Percentiles rank a stretch among this genome's conserved stretches.
These are phyloP conservation scores for Fusarium liriodendri DNA, from an alignment of 2,329 filamentous ascomycete genomes.

Conservation along the genomic window DNA sequence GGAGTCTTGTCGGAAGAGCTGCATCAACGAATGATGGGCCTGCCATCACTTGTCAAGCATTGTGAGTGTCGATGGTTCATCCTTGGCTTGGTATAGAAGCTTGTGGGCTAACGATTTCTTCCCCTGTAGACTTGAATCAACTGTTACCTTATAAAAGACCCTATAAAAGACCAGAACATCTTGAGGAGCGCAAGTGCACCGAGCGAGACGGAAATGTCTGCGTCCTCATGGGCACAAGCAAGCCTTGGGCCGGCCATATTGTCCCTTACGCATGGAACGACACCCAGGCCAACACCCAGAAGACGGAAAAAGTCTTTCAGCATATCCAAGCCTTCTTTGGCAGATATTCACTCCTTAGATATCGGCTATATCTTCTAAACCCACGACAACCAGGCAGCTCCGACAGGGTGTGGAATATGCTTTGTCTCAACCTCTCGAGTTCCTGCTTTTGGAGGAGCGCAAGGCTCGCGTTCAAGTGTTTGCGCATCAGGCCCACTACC, in stretches of 20 bases:
- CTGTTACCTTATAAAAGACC: neutral
- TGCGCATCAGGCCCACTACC: neutral
- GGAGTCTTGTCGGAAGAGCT: neutral
- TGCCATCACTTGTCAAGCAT: neutral
- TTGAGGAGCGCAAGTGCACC: neutral
- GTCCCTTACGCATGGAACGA: neutral
- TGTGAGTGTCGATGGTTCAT: neutral
- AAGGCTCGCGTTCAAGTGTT: neutral
- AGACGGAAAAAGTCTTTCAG: fast-evolving
- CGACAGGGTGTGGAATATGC: slow-evolving; percentile 11
- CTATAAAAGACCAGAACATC: no score
- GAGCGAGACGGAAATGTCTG: neutral
- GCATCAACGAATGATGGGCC: neutral
- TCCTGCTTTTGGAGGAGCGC: neutral
- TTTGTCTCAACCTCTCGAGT: neutral
- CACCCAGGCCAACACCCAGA: neutral
- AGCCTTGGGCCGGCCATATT: neutral
- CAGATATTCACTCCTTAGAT: neutral
- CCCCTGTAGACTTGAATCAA: neutral
- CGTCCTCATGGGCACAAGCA: neutral
- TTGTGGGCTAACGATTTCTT: no score
- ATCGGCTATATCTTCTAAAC: neutral
- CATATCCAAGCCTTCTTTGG: neutral
- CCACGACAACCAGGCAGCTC: neutral
- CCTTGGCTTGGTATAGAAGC: neutral